Evolutionary conservation across 495 filamentous ascomycete genomes (phyloP).

Genomic region (Neurospora sp.): DNA sequence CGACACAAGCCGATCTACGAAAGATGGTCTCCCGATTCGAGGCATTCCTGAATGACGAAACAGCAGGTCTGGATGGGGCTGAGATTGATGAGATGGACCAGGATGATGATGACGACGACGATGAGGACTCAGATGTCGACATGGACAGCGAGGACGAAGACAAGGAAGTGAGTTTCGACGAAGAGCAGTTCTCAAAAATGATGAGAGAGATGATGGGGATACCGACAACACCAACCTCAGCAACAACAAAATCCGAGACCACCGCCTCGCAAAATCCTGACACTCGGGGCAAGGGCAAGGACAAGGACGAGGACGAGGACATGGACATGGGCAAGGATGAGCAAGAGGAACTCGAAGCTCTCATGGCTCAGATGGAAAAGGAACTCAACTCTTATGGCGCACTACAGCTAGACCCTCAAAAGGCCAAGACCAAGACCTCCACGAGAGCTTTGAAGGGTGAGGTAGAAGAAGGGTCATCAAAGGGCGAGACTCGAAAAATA

Average conservation of each 20-base stretch:
- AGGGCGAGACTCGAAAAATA: background rate
- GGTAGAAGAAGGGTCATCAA: background rate
- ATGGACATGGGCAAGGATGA: constrained; percentile 39
- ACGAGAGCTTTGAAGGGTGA: constrained; percentile 7
- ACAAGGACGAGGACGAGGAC: constrained; percentile 5
- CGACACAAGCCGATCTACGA: constrained; percentile 70
- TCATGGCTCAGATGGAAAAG: constrained; percentile 68
- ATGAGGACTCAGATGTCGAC: constrained; percentile 31
- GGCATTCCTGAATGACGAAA: constrained; percentile 83
- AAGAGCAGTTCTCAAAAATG: constrained; percentile 73
- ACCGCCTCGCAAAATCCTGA: background rate
- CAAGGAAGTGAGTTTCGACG: constrained; percentile 68
- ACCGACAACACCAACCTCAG: constrained; percentile 27
- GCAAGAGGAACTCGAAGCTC: constrained; percentile 55
- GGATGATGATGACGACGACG: constrained; percentile 37
- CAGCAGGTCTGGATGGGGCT: constrained; percentile 67
- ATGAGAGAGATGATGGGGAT: constrained; percentile 96
- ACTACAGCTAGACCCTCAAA: constrained; percentile 49
- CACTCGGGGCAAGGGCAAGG: constrained; percentile 8
- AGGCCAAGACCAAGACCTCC: background rate
- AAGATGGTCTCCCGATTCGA: constrained; percentile 89
- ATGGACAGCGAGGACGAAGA: constrained; percentile 49
- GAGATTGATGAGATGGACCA: constrained; percentile 67
- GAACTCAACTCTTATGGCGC: constrained; percentile 73
- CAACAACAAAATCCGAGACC: background rate